A percentile compares a stretch with the other conserved stretches of the same genome.
phyloP scores from a whole-genome alignment of 2,329 filamentous ascomycete species.

The Plectosphaerella plurivora region DNA sequence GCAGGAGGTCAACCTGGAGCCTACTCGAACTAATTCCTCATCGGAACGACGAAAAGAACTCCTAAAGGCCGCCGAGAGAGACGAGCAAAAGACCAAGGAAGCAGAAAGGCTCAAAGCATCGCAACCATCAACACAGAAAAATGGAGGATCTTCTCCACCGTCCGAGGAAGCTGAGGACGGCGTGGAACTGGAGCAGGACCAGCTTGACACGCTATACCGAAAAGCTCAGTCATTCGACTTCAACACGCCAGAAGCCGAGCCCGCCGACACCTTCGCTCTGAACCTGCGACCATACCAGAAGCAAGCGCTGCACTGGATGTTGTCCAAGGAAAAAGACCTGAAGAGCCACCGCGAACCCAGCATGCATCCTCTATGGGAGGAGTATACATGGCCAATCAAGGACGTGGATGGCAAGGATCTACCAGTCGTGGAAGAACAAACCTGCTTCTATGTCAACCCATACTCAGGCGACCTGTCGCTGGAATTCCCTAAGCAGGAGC shows the following conservation, averaged over 20 bases:
- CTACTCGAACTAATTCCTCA: conserved; percentile 67
- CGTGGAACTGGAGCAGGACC: conserved; percentile 88
- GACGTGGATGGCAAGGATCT: conserved; percentile 81
- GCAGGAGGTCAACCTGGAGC: conserved; percentile 79
- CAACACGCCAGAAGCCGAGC: conserved; percentile 79
- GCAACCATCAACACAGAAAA: conserved; percentile 6
- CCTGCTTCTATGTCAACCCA: conserved; percentile 89
- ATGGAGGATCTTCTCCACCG: conserved; percentile 43
- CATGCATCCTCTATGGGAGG: conserved; percentile 97
- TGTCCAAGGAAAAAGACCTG: conserved; percentile 82
- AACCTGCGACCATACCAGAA: conserved; percentile 88
- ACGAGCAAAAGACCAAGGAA: conserved; percentile 68
- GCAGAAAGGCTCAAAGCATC: conserved; percentile 26
- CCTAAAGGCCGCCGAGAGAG: conserved; percentile 81
- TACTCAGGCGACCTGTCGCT: conserved; percentile 93
- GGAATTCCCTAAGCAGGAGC: conserved; percentile 88
- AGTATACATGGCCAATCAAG: conserved; percentile 83
- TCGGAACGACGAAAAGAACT: conserved; percentile 80
- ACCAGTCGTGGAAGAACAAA: conserved; percentile 58
- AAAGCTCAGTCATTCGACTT: conserved; percentile 98
- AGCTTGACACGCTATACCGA: conserved; percentile 87
- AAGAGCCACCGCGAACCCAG: conserved; percentile 67
- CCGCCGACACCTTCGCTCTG: conserved; percentile 77
- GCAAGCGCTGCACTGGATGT: conserved; percentile 94
- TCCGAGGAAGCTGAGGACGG: conserved; percentile 79